Evolutionary conservation across 768 basidiomycete species (phyloP), one percentile per base, ranked within the genome.

Genomic region (Mrakia blollopis): DNA sequence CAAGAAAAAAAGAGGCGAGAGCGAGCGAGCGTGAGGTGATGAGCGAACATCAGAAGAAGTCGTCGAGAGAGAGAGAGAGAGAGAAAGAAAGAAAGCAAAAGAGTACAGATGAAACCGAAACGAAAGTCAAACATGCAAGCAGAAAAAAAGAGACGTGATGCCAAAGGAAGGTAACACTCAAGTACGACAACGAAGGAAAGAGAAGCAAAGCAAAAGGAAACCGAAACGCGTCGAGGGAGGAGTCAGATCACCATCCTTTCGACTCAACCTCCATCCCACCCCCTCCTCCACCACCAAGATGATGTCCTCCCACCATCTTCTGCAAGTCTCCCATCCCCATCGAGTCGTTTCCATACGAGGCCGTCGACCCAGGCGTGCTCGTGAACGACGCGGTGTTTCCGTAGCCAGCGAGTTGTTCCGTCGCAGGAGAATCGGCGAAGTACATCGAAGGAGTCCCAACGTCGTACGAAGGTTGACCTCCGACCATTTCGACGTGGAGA

Each of bases 251-350:
- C 62, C 62, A 63, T 32, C 14, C 62, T 32, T 32, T 37, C n/a
- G n/a, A 32, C 60, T 32, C 60, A 5, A n/a, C 30, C 62, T 35
- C 62, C 62, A 39, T 41, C 23, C 65, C 65, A 21, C 65, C 65
- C 9, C 37, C n/a, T 37, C 25, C 65, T n/a, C 65, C 23, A 14
- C 25, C 65, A 41, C 65, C 23, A 14, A 68, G 25, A 44, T 68
- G 65, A 18, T 39, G 35, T 23, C 65, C 65, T 16, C 44, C 65
- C 37, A 68, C 65, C 65, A 68, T 39, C 65, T 37, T 68, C 37
- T 39, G 35, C 11, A 68, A 23, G 44, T 68, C 65, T 14, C 65
- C 65, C 37, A 57, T 57, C 25, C 57, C 57, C 25, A 25, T 28
- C 57, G 57, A 7, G 28, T 28, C 57, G 23, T 11, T 18, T 7